Base-by-base conservation (phyloP, 2,329 filamentous ascomycete genomes). In the Colletotrichum sp. region DNA sequence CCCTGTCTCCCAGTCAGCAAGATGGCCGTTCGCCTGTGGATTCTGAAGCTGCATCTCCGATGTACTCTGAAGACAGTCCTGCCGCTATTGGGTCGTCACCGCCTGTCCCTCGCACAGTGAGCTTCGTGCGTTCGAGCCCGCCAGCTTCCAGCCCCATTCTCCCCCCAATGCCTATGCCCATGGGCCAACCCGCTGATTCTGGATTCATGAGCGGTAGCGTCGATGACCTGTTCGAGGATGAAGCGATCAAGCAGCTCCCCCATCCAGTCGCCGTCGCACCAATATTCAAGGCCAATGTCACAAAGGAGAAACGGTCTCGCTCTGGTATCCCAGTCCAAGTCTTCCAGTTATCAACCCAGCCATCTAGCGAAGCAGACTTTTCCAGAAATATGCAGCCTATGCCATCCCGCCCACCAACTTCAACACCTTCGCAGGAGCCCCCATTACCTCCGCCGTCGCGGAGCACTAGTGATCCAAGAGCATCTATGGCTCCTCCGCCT, bases 51-150 rank as follows among this genome's bases (percentile, higher is more conserved):
- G 87, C 86, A 16, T 91, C 90, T 2, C 89, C 89, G 7, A 85
- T 87, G 38, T 88, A 86, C 52, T 89, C 91, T 69, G 90, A 88
- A 68, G 88, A 94, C 71, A 97, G 95, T 68, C 94, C 95, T 5
- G 92, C 92, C 64, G 94, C 95, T 69, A 95, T 98, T 79, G 94
- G 94, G 2, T 98, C 97, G 0, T 98, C 96, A 5, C 96, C 96
- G 16, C 97, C 97, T 1, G 89, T 97, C 2, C 92, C 96, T 77
- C 90, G 91, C 77, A 90, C 90, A 48, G 87, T 88, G 34, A 84
- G 88, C 58, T 92, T 88, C 78, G 86, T 89, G 34, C 87, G 82
- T 66, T 91, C 90, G 3, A 92, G 91, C 74, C 92, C 94, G 6
- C 91, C 92, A 32, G 91, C 93, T 30, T 98, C 96, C 3, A 98